Evolutionary conservation across 2,329 filamentous ascomycete genomes (phyloP), one percentile per base, ranked within the genome.

Genomic region (Leptosphaerulina australis): DNA sequence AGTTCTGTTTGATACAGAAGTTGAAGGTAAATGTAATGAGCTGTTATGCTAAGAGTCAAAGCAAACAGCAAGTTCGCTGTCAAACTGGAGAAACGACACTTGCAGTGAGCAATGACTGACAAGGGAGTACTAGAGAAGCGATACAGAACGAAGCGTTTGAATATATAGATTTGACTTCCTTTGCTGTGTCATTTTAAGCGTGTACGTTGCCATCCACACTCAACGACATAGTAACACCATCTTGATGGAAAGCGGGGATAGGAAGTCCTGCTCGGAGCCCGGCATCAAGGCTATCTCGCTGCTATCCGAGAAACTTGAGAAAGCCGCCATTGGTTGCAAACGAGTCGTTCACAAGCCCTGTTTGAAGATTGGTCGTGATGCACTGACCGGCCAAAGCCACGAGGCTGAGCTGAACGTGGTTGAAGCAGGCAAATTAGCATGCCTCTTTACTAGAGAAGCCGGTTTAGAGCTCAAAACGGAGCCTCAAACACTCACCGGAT

Each of bases 301-400:
- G 24, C 8, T 29, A 35, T 31, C 38, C 37, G 25, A 25, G 38
- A 20, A 46, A 56, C 12, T 25, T 39, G 47, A 45, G 53, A 14
- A 35, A 24, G n/a, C 4, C 21, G 22, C 24, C 8, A 66, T 62
- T 64, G 56, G 54, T 14, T 15, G 15, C 18, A n/a, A 26, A 30
- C 15, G 24, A 57, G 40, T 37, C 46, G 41, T 50, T 59, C 49
- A 52, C 21, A 47, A 53, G 50, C 59, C 61, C 44, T 43, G 46
- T 24, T 28, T 46, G 31, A n/a, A 35, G 44, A 56, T 54, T 58
- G 47, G 53, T 43, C 31, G 43, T 38, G 30, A 41, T 33, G 15
- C 20, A 29, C 47, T 66, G 44, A 64, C 63, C 61, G 63, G 61
- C 55, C 29, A 39, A 46, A 58, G 62, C 62, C 58, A 58, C 55